Conservation (phyloP, 1,284 basidiomycete species). For the Cutaneotrichosporon cyanovorans region DNA sequence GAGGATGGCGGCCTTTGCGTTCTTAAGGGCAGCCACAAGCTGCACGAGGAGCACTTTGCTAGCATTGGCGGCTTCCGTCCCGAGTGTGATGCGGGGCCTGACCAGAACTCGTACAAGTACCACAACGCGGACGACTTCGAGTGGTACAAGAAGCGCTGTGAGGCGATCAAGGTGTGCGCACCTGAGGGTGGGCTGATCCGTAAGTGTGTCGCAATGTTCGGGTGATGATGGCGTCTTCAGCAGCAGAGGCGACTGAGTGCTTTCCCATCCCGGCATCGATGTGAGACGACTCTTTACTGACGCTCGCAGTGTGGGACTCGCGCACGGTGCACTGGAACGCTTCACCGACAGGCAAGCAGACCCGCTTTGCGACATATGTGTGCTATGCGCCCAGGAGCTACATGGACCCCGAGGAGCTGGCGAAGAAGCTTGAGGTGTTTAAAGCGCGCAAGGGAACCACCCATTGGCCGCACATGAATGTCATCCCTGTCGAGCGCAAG, state of each 20-base stretch:
- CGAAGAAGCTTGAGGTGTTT: conserved; percentile 14
- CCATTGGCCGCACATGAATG: conserved; percentile 23
- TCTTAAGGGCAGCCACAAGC: conserved; percentile 17
- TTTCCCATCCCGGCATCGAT: too few species aligned
- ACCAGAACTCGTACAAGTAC: conserved; percentile 21
- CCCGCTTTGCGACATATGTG: conserved; percentile 23
- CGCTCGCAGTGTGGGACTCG: conserved; percentile 32
- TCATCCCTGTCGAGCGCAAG: conserved; percentile 15
- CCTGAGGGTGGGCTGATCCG: conserved; percentile 19
- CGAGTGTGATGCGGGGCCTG: conserved; percentile 14
- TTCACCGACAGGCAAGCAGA: conserved; percentile 20
- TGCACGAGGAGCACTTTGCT: conserved; percentile 19
- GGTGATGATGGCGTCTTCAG: not conserved
- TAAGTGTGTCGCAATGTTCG: conserved; percentile 3
- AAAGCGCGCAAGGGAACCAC: conserved; percentile 20
- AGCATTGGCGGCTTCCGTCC: conserved; percentile 19
- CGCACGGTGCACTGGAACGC: conserved; percentile 28
- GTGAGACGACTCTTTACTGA: too few species aligned
- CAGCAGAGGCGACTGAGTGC: too few species aligned
- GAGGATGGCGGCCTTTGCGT: conserved; percentile 28
- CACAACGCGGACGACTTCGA: conserved; percentile 13
- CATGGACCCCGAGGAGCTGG: conserved; percentile 10
- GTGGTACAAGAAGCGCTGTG: conserved; percentile 21
- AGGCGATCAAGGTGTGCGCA: conserved; percentile 22
- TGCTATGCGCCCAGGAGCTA: conserved; percentile 16